phyloP scores from a whole-genome alignment of 768 basidiomycete species.

The Nidularia pulvinata region DNA sequence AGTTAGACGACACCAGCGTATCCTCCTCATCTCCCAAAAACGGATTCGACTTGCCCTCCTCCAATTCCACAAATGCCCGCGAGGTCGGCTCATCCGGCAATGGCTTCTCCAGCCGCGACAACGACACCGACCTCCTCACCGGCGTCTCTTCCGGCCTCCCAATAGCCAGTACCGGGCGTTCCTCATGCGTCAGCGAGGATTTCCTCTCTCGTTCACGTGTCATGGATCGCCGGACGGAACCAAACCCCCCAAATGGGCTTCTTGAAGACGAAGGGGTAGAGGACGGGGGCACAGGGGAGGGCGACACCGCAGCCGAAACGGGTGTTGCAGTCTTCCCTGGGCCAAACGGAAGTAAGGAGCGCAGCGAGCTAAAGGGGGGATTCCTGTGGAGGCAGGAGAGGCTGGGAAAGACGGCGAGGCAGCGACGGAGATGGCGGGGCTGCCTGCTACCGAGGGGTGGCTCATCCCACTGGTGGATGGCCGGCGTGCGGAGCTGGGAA shows the following conservation, averaged over 20 bases:
- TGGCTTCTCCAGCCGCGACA: conserved; percentile 30
- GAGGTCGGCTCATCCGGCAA: no score
- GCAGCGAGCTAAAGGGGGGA: conserved; percentile 50
- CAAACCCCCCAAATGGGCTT: conserved; percentile 40
- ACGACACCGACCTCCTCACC: conserved; percentile 34
- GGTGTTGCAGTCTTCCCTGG: conserved; percentile 38
- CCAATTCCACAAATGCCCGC: no score
- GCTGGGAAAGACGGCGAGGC: conserved; percentile 5
- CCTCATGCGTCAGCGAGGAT: conserved; percentile 25
- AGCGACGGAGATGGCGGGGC: conserved; percentile 10
- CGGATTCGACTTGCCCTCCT: no score
- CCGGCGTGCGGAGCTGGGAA: conserved; percentile 20
- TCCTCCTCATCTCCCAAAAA: no score
- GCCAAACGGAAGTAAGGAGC: conserved; percentile 69
- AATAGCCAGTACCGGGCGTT: conserved; percentile 33
- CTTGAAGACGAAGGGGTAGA: conserved; percentile 28
- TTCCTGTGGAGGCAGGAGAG: conserved; percentile 25
- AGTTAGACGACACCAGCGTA: no score
- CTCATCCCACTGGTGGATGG: conserved; percentile 19
- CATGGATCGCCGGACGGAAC: conserved; percentile 58
- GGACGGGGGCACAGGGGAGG: conserved; percentile 14
- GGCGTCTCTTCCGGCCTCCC: conserved; percentile 19
- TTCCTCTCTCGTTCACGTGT: conserved; percentile 42
- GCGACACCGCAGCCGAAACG: conserved; percentile 15
- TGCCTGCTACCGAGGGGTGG: neutral